A percentile compares a stretch with the other conserved stretches of the same genome.
These are phyloP conservation scores for Trichoderma sp. DNA, from an alignment of 2,329 filamentous ascomycete genomes.

Conservation along the genomic window DNA sequence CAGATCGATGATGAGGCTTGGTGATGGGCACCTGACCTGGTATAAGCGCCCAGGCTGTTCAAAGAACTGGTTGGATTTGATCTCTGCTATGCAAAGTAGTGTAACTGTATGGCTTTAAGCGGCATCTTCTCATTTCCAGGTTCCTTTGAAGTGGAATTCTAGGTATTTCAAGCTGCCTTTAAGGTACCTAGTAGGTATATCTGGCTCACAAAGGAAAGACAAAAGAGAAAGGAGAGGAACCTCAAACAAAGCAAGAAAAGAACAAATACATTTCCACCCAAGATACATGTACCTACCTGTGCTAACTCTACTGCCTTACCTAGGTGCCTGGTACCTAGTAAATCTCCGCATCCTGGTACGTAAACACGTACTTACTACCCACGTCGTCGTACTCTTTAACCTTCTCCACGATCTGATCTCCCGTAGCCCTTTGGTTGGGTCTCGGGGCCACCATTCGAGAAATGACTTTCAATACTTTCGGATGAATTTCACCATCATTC, in stretches of 20 bases:
- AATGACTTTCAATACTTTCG: not conserved
- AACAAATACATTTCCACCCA: too few species aligned
- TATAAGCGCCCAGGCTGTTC: not conserved
- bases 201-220: too few species aligned
- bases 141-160: accelerated
- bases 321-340: not conserved
- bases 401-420: not conserved
- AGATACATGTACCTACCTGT: too few species aligned
- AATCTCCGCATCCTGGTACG: not conserved
- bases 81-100: not conserved
- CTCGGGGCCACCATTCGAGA: not conserved
- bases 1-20: not conserved
- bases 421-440: not conserved
- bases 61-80: not conserved
- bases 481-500: not conserved
- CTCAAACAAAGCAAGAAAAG: too few species aligned
- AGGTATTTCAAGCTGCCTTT: too few species aligned
- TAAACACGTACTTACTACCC: accelerated
- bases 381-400: not conserved
- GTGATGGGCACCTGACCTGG: not conserved
- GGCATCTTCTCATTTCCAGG: not conserved
- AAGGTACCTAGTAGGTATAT: too few species aligned
- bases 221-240: too few species aligned
- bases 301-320: too few species aligned
- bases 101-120: not conserved